Base-by-base conservation (phyloP, 2,329 filamentous ascomycete species). In the Chaetomiaceae sp. region DNA sequence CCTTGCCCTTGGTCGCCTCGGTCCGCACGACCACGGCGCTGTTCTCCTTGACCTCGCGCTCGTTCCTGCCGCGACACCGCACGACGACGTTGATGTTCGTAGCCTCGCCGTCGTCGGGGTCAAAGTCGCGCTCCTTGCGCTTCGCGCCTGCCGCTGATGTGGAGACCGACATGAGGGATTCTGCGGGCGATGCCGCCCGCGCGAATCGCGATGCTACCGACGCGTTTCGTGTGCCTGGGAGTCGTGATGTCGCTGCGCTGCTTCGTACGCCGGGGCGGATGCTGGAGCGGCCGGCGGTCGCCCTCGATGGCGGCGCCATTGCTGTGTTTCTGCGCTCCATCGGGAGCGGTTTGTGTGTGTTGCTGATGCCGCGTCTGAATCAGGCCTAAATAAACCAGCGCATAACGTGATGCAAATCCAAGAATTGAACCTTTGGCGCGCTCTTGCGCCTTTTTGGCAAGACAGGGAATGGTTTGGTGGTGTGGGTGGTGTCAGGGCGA, bases 21-120 rank as follows among this genome's bases (percentile, higher is more conserved):
- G 91, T 92, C 22, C 81, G 84, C 9, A 99, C 84, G 1, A 97
- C 91, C 1, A 97, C 91, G 36, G 90, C 89, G 68, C 91, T 96
- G 71, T 96, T 99, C 70, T 99, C 94, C 63, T 85, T 82, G 49
- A 96, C 85, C 73, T 99, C 94, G 61, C 92, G 85, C 63, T 96
- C 89, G 68, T 89, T 97, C 59, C 94, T 87, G 5, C 92, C 94
- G 62, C 94, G 83, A 73, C 92, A 99, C 59, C 94, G 82, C 54
- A 99, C 95, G 31, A 97, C 91, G 43, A 99, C 94, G 68, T 95
- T 94, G 72, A 99, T 99, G 68, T 96, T 99, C 7, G 92, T 97
- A 70, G 95, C 91, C 63, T 91, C 85, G 47, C 81, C 80, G 52
- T 72, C 71, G 42, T 82, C 79, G 3, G 77, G 69, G 29, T 88